These are phyloP conservation scores for Nicotiana knightiana DNA, from an alignment of 257 asterid genomes.

Conservation along the genomic window DNA sequence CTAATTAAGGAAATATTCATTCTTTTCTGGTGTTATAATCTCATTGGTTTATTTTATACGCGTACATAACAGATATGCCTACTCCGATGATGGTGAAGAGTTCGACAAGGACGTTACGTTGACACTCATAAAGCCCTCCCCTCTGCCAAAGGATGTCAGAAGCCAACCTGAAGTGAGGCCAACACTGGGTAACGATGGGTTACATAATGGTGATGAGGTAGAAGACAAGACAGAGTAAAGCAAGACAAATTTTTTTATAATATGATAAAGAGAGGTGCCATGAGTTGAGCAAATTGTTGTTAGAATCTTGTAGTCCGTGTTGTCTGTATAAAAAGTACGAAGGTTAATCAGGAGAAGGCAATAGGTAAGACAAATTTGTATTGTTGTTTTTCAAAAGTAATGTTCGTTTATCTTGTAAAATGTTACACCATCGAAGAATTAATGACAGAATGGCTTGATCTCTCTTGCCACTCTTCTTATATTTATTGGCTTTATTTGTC, in stretches of 20 bases:
- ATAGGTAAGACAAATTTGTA: neutral
- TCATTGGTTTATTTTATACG: neutral
- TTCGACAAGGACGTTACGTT: slow-evolving; percentile 68
- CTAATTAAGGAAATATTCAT: neutral
- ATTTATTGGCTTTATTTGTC: too few relatives aligned
- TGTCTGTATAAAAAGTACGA: neutral
- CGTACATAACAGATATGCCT: slow-evolving; percentile 56
- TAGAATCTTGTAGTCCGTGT: neutral
- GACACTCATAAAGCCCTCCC: slow-evolving; percentile 77
- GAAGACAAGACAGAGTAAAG: slow-evolving; percentile 73
- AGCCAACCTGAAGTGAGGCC: slow-evolving; percentile 40
- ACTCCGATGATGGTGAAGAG: slow-evolving; percentile 78
- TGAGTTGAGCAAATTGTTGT: neutral
- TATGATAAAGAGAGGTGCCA: neutral
- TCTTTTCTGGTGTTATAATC: neutral
- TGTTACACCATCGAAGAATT: neutral
- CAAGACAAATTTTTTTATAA: neutral
- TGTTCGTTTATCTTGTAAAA: neutral
- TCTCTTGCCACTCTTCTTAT: neutral
- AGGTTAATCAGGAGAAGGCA: neutral
- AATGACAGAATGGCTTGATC: neutral
- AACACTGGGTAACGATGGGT: slow-evolving; percentile 26
- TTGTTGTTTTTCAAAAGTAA: neutral
- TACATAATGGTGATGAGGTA: slow-evolving; percentile 35
- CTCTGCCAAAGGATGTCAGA: slow-evolving; percentile 47